Evolutionary conservation across 208 protist species (phyloP), one percentile per base, ranked within the genome.

Genomic region (Crithidia thermophila): DNA sequence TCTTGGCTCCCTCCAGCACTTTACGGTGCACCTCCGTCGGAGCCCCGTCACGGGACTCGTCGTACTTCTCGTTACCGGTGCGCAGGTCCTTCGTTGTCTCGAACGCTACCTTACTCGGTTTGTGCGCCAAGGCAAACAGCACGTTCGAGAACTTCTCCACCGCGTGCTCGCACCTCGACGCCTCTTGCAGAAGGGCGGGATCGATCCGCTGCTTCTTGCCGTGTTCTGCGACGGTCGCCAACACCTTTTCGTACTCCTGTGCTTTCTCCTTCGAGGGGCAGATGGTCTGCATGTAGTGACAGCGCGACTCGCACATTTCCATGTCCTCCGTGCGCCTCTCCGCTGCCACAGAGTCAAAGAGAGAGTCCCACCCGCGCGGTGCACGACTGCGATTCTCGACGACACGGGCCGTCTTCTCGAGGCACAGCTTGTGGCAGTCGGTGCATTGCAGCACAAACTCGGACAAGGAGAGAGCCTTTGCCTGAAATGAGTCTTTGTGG

Each of bases 101-200:
- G 71, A 93, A 93, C 6, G 68, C 67, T 3, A 93, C 74, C 40
- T 93, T 93, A 58, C 87, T 93, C 3, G 87, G 87, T 56, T 93
- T 93, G 67, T 93, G 87, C n/a, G 87, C 79, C 18, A 90, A 53
- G 8, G 81, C 70, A 53, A 90, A 93, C 0, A 93, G 68, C 28
- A 86, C 47, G 1, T 68, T 62, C 8, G 83, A 77, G 36, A 93
- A 88, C 11, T 75, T 67, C 46, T 81, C 68, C 10, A 79, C 78
- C 7, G 83, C 83, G 47, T 90, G 70, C 53, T 90, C 81, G 71
- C 87, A 93, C n/a, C 87, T 62, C 21, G 83, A 80, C 40, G 82
- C 73, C 25, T 82, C 67, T 46, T 90, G 83, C 3, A 87, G 42
- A 2, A 67, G 5, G 3, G 47, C 20, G 4, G 57, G n/a, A 46